Evolutionary conservation across 441 rosid species (phyloP).

Genomic region (Gossypium trilobum): DNA sequence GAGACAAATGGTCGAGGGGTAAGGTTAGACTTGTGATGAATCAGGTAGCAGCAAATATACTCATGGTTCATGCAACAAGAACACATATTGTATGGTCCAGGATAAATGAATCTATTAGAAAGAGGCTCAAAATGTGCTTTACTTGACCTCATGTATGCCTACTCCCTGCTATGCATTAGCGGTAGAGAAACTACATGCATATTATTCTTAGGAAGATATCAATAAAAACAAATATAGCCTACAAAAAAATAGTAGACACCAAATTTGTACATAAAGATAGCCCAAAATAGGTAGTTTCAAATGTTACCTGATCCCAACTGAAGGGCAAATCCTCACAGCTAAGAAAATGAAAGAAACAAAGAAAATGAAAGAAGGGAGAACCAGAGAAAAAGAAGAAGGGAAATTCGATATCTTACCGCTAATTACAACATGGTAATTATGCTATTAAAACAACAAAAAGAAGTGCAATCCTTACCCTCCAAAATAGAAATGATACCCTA

Average conservation of each 20-base stretch:
- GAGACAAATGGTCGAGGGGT: not conserved
- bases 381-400: too few relatives aligned
- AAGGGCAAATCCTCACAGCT: too few relatives aligned
- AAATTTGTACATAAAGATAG: not conserved
- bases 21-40: not conserved
- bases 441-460: too few relatives aligned
- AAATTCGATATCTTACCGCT: too few relatives aligned
- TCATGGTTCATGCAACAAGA: not conserved
- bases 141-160: not conserved
- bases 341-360: too few relatives aligned
- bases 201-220: not conserved
- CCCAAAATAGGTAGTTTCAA: constrained; percentile 1
- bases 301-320: constrained; percentile 45
- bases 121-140: not conserved
- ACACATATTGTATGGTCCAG: not conserved
- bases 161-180: not conserved
- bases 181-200: not conserved
- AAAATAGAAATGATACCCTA: too few relatives aligned
- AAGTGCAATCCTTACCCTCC: too few relatives aligned
- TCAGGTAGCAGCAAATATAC: not conserved
- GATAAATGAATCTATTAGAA: not conserved
- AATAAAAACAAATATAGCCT: not conserved
- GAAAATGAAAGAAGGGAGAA: too few relatives aligned
- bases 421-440: too few relatives aligned
- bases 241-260: not conserved